These are phyloP conservation scores for Blastobotrys apis DNA, from an alignment of 1,139 yeast genomes.

Conservation along the genomic window DNA sequence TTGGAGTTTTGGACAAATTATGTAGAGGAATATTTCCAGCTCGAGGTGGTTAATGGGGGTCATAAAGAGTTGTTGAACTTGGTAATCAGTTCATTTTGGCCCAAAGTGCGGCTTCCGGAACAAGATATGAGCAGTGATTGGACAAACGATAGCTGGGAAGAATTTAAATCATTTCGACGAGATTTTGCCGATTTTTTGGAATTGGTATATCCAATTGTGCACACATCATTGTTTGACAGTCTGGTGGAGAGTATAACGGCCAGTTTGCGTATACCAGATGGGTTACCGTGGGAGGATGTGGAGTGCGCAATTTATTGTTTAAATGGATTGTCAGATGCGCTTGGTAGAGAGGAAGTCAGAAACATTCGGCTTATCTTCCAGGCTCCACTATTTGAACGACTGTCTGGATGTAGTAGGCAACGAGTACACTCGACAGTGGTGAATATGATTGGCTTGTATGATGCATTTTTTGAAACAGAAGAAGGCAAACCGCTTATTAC, in stretches of 20 bases:
- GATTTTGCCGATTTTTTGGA: constrained; percentile 77
- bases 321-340: constrained; percentile 44
- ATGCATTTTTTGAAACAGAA: constrained; percentile 32
- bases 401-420: constrained; percentile 26
- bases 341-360: constrained; percentile 27
- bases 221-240: constrained; percentile 49
- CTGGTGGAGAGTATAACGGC: too few species aligned
- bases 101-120: constrained; percentile 47
- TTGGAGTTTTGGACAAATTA: constrained; percentile 78
- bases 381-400: constrained; percentile 18
- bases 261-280: too few species aligned
- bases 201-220: constrained; percentile 60
- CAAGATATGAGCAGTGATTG: constrained; percentile 22
- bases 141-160: constrained; percentile 40
- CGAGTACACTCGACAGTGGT: constrained; percentile 37
- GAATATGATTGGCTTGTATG: constrained; percentile 35
- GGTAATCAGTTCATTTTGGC: constrained; percentile 58
- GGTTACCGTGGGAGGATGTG: constrained; percentile 43
- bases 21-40: constrained; percentile 58
- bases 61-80: constrained; percentile 42
- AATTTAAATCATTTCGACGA: constrained; percentile 61
- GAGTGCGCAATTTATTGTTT: constrained; percentile 70
- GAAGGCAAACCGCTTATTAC: constrained; percentile 32
- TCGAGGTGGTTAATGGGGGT: constrained; percentile 39
- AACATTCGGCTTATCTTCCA: constrained; percentile 15